A percentile compares a stretch with the other conserved stretches of the same genome.
Conservation (phyloP, 2,329 filamentous ascomycete genomes). For the Talaromyces albobiverticillius region DNA sequence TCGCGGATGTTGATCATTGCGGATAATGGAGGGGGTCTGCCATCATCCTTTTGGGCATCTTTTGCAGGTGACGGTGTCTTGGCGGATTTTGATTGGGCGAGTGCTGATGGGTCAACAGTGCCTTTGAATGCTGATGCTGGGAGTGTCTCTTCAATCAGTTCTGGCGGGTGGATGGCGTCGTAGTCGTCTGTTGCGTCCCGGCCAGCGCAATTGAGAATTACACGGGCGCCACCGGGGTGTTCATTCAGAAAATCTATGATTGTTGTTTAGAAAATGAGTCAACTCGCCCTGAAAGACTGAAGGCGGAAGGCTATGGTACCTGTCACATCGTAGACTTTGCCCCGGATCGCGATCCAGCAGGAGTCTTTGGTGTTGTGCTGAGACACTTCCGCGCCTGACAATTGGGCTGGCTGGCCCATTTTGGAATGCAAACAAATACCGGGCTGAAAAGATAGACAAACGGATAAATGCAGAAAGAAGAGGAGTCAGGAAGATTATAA, state of each 20-base stretch:
- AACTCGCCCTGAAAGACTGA: neutral
- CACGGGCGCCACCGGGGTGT: conserved; percentile 32
- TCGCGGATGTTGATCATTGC: conserved; percentile 36
- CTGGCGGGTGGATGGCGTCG: conserved; percentile 31
- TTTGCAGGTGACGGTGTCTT: neutral
- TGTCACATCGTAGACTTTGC: conserved; percentile 52
- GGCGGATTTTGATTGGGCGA: conserved; percentile 19
- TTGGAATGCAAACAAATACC: neutral
- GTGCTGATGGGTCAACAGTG: conserved; percentile 8
- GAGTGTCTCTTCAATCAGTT: conserved; percentile 29
- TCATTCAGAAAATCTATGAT: conserved; percentile 30
- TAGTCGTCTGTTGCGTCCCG: conserved; percentile 35
- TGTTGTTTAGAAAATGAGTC: neutral
- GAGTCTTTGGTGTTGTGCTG: conserved; percentile 48
- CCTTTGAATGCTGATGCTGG: conserved; percentile 25
- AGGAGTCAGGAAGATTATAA: too few relatives aligned
- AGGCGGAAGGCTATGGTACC: conserved; percentile 18
- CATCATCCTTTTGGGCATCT: neutral
- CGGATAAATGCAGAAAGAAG: too few relatives aligned
- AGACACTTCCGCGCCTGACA: conserved; percentile 43
- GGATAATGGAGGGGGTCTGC: conserved; percentile 26
- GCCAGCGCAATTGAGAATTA: conserved; percentile 34
- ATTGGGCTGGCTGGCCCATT: neutral
- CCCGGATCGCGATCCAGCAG: conserved; percentile 53
- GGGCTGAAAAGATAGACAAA: too few relatives aligned